Evolutionary conservation across 2,329 filamentous ascomycete genomes (phyloP), one percentile per base, ranked within the genome.

Genomic region (Trichophaea hybrida): DNA sequence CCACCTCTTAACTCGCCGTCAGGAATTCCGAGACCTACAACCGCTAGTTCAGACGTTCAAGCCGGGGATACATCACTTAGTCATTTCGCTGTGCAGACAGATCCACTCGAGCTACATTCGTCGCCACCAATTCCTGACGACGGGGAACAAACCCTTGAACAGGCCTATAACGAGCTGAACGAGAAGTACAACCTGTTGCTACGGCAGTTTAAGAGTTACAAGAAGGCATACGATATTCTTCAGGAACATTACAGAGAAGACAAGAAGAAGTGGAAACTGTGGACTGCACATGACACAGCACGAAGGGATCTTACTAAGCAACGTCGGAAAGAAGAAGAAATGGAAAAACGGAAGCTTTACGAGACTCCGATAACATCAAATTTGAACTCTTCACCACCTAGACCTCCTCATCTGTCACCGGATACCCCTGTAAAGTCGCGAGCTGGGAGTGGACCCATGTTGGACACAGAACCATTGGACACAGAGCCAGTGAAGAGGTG

Each of bases 221-320:
- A 62, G 51, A 52, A 57, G 4, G 63, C 64, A 13, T 56, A 66
- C 6, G 56, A 52, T 40, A 60, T 59, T 32, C 53, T 66, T 10
- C 55, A 54, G 15, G 63, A 56, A 34, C 65, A 64, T 17, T 66
- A 65, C 34, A 44, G 58, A 8, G 55, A 65, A 53, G 61, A 64
- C 40, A 65, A 65, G 40, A 57, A 54, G 8, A 55, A 58, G 31
- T 66, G 64, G 64, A 64, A 64, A 37, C 55, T 51, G 32, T 65
- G 64, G 64, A 52, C 60, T 4, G 61, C 55, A 35, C 17, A 52
- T 33, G 60, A 63, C 37, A 57, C 44, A 5, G 17, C 38, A 43
- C 38, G 17, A 17, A 49, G 17, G 24, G 44, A 49, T 12, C 13
- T 49, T 12, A 24, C 44, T 8, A 49, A 24, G 44, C 10, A 10